Base-by-base conservation (phyloP, 306 rosid species). In the Cucumis melo region DNA sequence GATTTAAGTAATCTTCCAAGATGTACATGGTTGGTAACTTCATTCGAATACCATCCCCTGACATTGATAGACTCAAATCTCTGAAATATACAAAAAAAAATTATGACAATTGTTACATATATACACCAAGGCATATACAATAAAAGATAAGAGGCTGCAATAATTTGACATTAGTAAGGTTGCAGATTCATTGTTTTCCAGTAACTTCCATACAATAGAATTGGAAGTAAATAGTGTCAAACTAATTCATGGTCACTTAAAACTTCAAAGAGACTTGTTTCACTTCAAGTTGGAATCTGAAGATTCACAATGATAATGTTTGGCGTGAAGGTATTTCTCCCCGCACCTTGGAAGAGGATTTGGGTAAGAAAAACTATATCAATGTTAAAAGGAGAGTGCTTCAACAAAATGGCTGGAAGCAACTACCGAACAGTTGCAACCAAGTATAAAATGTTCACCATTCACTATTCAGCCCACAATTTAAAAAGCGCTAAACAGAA, bases 51-150 rank as follows among this genome's bases (percentile, higher is more conserved):
- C 68, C 91, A 87, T 66, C 86, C 88, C 84, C 82, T 79, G 46
- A 74, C 27, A 75, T 81, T 83, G 78, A 81, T 83, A 79, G 96
- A 80, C 53, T 83, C 86, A 74, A 89, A 90, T 79, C 85, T 89
- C 99, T 92, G 87, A 57, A 77, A 76, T 84, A 62, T 73, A 71
- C 54, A 81, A 79, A 82, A 76, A 76, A 48, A 78, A 68, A 12
- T 53, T 48, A 73, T 38, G 53, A 55, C 79, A 76, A 77, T 79
- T 77, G 50, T n/a, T 62, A 65, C 21, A 44, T 62, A 65, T 44
- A 63, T 19, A 62, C 21, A 48, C 19, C 46, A 29, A 19, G 71
- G 71, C 55, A 76, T 24, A 59, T 9, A 16, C 38, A 46, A 59
- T 39, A 10, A 24, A 38, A 38, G 57, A 56, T 20, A 24, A 56